Conservation (phyloP, 345 rosid species). For the Xanthoceras sorbifolium region DNA sequence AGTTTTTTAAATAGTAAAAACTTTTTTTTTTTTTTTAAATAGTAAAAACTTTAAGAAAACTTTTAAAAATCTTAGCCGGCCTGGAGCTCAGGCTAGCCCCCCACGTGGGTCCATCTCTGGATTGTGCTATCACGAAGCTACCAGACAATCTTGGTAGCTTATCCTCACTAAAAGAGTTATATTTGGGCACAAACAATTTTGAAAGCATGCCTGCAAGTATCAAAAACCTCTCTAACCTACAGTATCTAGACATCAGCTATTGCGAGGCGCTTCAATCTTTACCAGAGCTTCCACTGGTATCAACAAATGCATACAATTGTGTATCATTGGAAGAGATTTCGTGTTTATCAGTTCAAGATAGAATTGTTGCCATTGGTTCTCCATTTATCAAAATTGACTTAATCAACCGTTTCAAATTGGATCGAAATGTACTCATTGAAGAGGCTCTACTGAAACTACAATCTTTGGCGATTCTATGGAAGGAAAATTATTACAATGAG, state of each 20-base stretch:
- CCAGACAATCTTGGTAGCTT: not conserved
- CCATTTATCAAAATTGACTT: not conserved
- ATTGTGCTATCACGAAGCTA: not conserved
- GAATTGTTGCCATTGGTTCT: not conserved
- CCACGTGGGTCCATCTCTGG: too few species aligned
- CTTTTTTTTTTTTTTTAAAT: too few species aligned
- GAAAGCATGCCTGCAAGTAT: not conserved
- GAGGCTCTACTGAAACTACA: not conserved
- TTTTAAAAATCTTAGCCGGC: too few species aligned
- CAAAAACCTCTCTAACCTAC: not conserved
- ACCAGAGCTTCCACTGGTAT: not conserved
- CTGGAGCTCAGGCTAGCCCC: too few species aligned
- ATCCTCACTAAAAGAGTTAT: not conserved
- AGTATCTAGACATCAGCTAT: not conserved
- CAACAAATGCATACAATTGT: conserved; percentile 6
- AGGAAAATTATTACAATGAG: not conserved
- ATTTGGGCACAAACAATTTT: conserved; percentile 7
- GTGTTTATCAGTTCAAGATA: not conserved
- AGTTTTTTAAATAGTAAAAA: too few species aligned
- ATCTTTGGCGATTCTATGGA: not conserved
- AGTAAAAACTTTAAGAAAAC: too few species aligned
- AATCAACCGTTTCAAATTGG: not conserved
- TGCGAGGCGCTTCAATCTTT: conserved; percentile 18
- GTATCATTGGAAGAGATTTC: not conserved
- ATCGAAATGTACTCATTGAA: not conserved